Base-by-base conservation (phyloP, 306 rosid species). In the Cercis canadensis region DNA sequence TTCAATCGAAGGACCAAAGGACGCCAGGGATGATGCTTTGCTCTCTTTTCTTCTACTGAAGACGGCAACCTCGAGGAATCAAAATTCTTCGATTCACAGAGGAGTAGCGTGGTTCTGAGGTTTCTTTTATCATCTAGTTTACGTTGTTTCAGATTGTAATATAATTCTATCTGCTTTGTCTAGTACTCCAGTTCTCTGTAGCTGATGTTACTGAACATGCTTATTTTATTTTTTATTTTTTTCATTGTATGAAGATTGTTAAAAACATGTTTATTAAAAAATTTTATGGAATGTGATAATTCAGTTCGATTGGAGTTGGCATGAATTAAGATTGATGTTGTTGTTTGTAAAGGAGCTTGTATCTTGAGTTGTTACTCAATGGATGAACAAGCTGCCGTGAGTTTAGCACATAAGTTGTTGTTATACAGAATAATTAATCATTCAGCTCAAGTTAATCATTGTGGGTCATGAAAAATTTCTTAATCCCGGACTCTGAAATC, bases 61-160 rank as follows among this genome's bases (percentile, higher is more conserved):
- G 1, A 24, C 29, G 29, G 29, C 7, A 34, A 6, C 19, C 31
- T 67, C 70, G 21, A 24, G 36, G 16, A 45, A 33, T 53, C 56
- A 55, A 41, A 41, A 5, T 67, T 37, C 72, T 41, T 14, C 61
- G 6, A 50, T n/a, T 56, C 62, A 8, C 60, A 32, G 4, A 47
- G 43, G 39, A 2, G 55, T 69, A 11, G 73, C 78, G 72, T 70
- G 53, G 58, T 66, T 76, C 36, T 51, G 13, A 76, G 82, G 92
- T 80, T 58, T 39, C 57, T 29, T 58, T 46, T 13, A 14, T 4
- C 52, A 11, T 46, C 17, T 50, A 32, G 32, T 49, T 47, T 34
- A 51, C 7, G 17, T 41, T 72, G 8, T 52, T 31, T 50, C 34
- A n/a, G 43, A 0, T 33, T 32, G 44, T 33, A 58, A 58, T 58